Base-by-base conservation (phyloP, 768 basidiomycete species). In the Pleurotus sapidus region DNA sequence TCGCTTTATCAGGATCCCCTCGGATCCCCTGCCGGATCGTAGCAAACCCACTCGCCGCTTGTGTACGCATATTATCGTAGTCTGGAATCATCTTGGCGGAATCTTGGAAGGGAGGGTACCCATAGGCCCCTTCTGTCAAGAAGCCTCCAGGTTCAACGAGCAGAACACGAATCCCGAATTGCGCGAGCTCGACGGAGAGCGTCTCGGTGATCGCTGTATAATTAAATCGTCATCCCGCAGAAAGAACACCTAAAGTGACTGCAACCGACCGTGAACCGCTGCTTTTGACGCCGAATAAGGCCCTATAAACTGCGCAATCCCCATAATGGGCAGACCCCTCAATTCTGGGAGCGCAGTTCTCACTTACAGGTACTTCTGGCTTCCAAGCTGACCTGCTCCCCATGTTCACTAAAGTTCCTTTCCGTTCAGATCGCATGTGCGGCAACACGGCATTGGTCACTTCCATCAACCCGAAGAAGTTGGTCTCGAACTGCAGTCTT, bases 91-190 rank as follows among this genome's bases (percentile, higher is more conserved):
- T 69, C 56, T 79, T 80, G 6, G 61, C 63, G 5, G 64, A 64
- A 56, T 72, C 64, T 58, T 75, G 80, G 30, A 34, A 34, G 30
- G 30, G 30, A 1, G 59, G 60, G 48, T 75, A 61, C 12, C 72
- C 61, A 64, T 79, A 80, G 42, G 86, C 84, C 34, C 79, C 78
- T 64, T 83, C 78, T 0, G 86, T 87, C 39, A 81, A 77, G 73
- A 87, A 86, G 14, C 80, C 69, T 8, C 85, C 85, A 1, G 85
- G 86, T 46, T 77, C 74, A 48, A 87, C 81, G 45, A 85, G 72
- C 20, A 84, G 70, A 18, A 83, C 77, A 34, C 82, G 80, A 62
- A 88, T 81, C 38, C 74, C 74, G 64, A 84, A 80, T 9, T 76
- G 78, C 2, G 78, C 76, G 23, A 88, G 70, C 67, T 88, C 86